These are phyloP conservation scores for Colletotrichum lindemuthianum DNA, from an alignment of 2,329 filamentous ascomycete species.

Conservation along the genomic window DNA sequence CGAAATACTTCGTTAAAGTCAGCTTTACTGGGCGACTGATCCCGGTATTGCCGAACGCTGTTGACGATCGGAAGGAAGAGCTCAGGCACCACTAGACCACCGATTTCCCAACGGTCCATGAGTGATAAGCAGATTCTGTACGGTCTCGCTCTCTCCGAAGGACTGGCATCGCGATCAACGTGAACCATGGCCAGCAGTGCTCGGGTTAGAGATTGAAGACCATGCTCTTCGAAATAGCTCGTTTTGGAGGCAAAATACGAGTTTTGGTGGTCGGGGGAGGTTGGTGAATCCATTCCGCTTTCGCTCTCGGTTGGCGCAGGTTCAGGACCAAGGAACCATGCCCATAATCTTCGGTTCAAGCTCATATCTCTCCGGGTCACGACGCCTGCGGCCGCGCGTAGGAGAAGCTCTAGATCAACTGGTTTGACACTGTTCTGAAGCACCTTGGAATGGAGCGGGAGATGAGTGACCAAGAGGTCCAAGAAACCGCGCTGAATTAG, in stretches of 20 bases:
- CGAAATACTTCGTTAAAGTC: conserved; percentile 88
- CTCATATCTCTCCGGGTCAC: conserved; percentile 95
- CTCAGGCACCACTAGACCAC: conserved; percentile 85
- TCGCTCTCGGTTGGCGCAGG: conserved; percentile 61
- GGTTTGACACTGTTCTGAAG: conserved; percentile 78
- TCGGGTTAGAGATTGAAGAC: conserved; percentile 76
- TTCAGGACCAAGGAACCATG: conserved; percentile 91
- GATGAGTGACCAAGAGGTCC: conserved; percentile 88
- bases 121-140: conserved; percentile 93
- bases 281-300: conserved; percentile 56
- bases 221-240: conserved; percentile 85
- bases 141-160: conserved; percentile 79
- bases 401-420: conserved; percentile 82
- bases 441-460: conserved; percentile 85
- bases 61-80: conserved; percentile 88
- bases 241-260: conserved; percentile 67
- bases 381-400: conserved; percentile 86
- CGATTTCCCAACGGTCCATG: conserved; percentile 99
- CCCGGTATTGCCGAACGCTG: conserved; percentile 81
- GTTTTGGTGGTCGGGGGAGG: conserved; percentile 54
- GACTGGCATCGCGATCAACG: conserved; percentile 57
- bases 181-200: conserved; percentile 83
- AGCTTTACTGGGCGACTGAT: conserved; percentile 68
- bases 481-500: conserved; percentile 94
- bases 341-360: conserved; percentile 92